These are phyloP conservation scores for Plasmodium chabaudi DNA, from an alignment of 169 alveolate species.

Conservation along the genomic window DNA sequence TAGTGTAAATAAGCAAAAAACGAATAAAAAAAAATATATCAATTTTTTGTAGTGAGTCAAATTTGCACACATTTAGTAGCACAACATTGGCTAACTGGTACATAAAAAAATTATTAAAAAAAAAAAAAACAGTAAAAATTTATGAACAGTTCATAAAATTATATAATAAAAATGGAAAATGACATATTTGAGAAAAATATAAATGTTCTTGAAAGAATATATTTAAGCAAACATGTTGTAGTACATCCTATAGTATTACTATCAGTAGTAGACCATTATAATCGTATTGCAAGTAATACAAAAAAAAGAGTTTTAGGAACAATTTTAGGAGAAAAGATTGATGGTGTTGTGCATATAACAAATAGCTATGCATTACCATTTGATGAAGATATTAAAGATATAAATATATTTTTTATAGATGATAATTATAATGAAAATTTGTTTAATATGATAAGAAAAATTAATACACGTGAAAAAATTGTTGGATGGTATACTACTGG, in stretches of 20 bases:
- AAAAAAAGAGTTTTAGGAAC: conserved; percentile 99
- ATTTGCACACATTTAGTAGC: no score
- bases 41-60: no score
- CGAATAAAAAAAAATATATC: no score
- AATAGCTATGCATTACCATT: conserved; percentile 99
- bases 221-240: conserved; percentile 85
- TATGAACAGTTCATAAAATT: no score
- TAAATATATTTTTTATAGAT: conserved; percentile 98
- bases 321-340: conserved; percentile 94
- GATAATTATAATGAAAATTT: conserved; percentile 97
- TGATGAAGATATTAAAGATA: conserved; percentile 99
- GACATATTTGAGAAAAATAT: conserved; percentile 77
- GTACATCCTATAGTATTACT: conserved; percentile 97
- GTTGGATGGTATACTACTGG: conserved; percentile 99
- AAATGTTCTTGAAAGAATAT: conserved; percentile 71
- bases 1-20: no score
- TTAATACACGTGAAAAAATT: conserved; percentile 95
- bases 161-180: conserved; percentile 47
- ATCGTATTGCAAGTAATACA: conserved; percentile 96
- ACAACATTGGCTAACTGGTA: neutral
- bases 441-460: conserved; percentile 97
- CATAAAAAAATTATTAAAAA: neutral
- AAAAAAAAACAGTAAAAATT: neutral
- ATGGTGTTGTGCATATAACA: conserved; percentile 93
- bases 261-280: conserved; percentile 99